A percentile compares a stretch with the other conserved stretches of the same genome.
Conservation (phyloP, 2,329 filamentous ascomycete species). For the Byssothecium circinans region DNA sequence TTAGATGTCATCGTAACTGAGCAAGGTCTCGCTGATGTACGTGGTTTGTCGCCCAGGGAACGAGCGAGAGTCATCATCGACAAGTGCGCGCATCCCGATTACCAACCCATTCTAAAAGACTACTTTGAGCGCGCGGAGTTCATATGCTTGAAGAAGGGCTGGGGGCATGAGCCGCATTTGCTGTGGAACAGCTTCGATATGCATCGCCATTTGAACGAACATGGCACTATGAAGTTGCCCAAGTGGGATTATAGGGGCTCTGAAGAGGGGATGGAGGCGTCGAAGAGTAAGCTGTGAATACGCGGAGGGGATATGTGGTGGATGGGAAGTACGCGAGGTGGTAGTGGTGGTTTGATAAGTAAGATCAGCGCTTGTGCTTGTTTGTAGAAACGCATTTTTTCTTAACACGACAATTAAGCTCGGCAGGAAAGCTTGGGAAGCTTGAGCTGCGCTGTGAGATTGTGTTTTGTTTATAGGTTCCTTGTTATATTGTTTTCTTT, state of each 20-base stretch:
- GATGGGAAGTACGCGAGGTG: background rate
- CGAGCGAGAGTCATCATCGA: constrained; percentile 82
- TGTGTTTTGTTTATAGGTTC: no score
- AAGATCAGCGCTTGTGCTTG: background rate
- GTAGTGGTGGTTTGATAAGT: no score
- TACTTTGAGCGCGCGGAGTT: constrained; percentile 86
- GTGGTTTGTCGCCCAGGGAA: constrained; percentile 77
- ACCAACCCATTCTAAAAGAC: constrained; percentile 76
- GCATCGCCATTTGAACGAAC: constrained; percentile 78
- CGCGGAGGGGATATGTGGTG: background rate
- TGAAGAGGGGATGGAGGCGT: constrained; percentile 15
- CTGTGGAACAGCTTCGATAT: constrained; percentile 86
- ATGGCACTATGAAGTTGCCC: constrained; percentile 86
- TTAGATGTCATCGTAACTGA: constrained; percentile 83
- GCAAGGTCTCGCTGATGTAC: constrained; percentile 80
- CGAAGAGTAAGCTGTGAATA: constrained; percentile 6
- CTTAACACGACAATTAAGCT: background rate
- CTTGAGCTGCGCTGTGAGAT: background rate
- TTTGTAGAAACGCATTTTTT: background rate
- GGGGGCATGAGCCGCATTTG: constrained; percentile 87
- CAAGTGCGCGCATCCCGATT: constrained; percentile 83
- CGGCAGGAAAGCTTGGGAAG: background rate
- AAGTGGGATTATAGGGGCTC: constrained; percentile 55
- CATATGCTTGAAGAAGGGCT: constrained; percentile 81
- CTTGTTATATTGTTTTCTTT: background rate